Evolutionary conservation across 1,139 yeast genomes (phyloP).

Genomic region (Pichia norvegensis): DNA sequence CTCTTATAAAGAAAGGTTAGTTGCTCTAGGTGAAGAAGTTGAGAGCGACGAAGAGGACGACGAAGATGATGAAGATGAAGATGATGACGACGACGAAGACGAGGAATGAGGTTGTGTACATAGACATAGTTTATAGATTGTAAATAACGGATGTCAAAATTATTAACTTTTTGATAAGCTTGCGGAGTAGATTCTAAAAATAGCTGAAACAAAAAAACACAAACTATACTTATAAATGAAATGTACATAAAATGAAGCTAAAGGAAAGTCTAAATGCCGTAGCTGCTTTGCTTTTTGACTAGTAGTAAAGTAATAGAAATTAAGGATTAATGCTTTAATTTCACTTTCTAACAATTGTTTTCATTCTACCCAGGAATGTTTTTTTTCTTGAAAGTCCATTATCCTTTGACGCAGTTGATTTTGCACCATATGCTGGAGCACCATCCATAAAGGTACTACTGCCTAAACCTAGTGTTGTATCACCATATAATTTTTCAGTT

Average conservation of each 20-base stretch:
- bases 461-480: slow-evolving; percentile 80
- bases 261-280: neutral
- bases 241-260: neutral
- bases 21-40: slow-evolving; percentile 19
- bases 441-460: slow-evolving; percentile 91
- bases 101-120: neutral
- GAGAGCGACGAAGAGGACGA: slow-evolving; percentile 20
- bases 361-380: slow-evolving; percentile 77
- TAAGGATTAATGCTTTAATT: neutral
- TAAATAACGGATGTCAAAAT: neutral
- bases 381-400: slow-evolving; percentile 53
- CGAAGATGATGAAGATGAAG: slow-evolving; percentile 22
- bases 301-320: neutral
- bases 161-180: neutral
- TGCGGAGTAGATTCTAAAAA: neutral
- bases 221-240: neutral
- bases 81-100: slow-evolving; percentile 10
- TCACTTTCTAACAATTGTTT: slow-evolving; percentile 45
- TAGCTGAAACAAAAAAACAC: neutral
- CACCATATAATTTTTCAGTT: slow-evolving; percentile 70
- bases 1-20: slow-evolving; percentile 48
- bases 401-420: slow-evolving; percentile 28
- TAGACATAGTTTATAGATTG: neutral
- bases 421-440: slow-evolving; percentile 75
- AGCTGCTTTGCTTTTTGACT: neutral